Evolutionary conservation across 305 asterid species (phyloP), one percentile per base, ranked within the genome.

Genomic region (Solanum hybrid): DNA sequence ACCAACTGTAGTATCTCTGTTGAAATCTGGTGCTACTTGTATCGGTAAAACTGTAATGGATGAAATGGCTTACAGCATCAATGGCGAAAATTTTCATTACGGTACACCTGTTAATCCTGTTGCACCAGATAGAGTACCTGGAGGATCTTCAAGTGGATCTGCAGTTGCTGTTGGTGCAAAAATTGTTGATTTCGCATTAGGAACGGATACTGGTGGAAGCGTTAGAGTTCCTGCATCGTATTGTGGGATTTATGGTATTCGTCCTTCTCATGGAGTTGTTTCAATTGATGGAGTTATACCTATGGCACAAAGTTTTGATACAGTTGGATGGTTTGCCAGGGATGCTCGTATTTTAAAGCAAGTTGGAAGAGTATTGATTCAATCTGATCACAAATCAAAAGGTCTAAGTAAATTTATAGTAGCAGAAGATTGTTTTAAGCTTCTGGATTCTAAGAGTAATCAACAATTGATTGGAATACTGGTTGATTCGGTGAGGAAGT

Each of bases 21-120:
- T 95, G 85, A 86, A 92, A 26, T 98, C 98, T n/a, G 99, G 98
- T 87, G 99, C 98, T 87, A 93, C 95, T 86, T 94, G 96, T 91
- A 91, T 96, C 32, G 98, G 98, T 60, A 97, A 90, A 94, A 95
- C 99, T 38, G 92, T 94, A 24, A 94, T 95, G 99, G 99, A 97
- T 93, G 99, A 97, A 93, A 97, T 97, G 99, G 99, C 99, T 75
- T 97, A 96, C 96, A 97, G 99, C 91, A 97, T 97, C 91, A 95
- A 95, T 85, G 99, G 99, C 85, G 99, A 97, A 91, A 97, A 97
- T 88, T 66, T 75, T 35, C 99, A 96, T 90, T 94, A 95, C 19
- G 99, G 99, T 38, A 97, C 99, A 86, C 98, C 99, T 38, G 88
- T 88, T 26, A 96, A 97, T 91, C 99, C 98, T 29, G 92, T 95